Conservation (phyloP, 1,284 basidiomycete species). For the Boletus sp. region DNA sequence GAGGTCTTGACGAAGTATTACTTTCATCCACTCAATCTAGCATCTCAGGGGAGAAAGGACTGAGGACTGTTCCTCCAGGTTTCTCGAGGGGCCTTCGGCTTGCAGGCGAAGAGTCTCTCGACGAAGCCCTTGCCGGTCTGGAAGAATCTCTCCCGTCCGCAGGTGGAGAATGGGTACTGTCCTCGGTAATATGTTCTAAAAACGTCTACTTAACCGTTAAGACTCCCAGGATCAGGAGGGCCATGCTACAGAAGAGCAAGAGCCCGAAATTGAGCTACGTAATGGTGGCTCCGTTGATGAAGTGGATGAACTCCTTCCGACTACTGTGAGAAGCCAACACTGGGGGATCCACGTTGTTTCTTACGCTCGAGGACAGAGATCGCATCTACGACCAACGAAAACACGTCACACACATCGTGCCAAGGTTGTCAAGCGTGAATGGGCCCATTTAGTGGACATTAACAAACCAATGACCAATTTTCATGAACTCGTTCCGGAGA, state of each 20-base stretch:
- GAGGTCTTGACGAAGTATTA: conserved; percentile 75
- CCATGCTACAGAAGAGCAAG: conserved; percentile 20
- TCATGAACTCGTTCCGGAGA: conserved; percentile 84
- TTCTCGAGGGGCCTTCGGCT: conserved; percentile 69
- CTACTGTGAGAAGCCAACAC: conserved; percentile 58
- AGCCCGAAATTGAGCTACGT: conserved; percentile 23
- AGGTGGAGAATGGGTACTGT: conserved; percentile 23
- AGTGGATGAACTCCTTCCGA: conserved; percentile 83
- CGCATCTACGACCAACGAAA: conserved; percentile 58
- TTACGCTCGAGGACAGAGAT: conserved; percentile 44
- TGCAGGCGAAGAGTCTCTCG: conserved; percentile 56
- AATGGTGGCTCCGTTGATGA: conserved; percentile 44
- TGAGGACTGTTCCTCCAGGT: conserved; percentile 65
- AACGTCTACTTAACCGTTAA: conserved; percentile 5
- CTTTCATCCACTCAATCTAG: conserved; percentile 42
- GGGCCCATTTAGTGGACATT: conserved; percentile 97
- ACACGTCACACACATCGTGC: conserved; percentile 45
- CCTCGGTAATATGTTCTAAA: background rate
- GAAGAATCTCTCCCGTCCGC: conserved; percentile 30
- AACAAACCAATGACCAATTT: conserved; percentile 91
- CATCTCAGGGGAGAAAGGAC: conserved; percentile 46
- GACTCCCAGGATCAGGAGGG: conserved; percentile 22
- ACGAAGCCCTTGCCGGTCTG: conserved; percentile 47
- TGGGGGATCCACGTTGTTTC: conserved; percentile 6
- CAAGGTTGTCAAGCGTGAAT: conserved; percentile 82